Evolutionary conservation across 208 protist species (phyloP), one percentile per base, ranked within the genome.

Genomic region (Leishmania tropica): DNA sequence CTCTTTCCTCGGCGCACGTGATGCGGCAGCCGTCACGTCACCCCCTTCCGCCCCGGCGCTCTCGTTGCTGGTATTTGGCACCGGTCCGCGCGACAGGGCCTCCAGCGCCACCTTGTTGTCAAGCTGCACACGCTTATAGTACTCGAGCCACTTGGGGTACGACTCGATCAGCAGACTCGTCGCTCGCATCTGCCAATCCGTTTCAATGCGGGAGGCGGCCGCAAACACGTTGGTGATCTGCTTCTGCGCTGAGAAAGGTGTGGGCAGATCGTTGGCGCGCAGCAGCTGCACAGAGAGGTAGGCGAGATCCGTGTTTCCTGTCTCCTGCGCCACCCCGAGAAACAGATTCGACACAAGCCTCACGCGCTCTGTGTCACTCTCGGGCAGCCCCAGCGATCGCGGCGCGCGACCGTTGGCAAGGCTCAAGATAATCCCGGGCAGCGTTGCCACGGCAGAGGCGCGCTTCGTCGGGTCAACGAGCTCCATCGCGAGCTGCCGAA

Each of bases 191-290:
- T 91, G 88, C 93, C 94, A 97, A 70, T 97, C 94, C 17, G 87
- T 97, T 73, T 94, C 75, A 54, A 96, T 92, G 10, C 94, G 89
- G n/a, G 91, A 89, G 19, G 90, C 83, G 7, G 90, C 86, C 10
- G 94, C 84, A 77, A 97, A 97, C 28, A 96, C 94, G 79, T 94
- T 97, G 10, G 94, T 96, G 31, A 97, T 81, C 79, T 94, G 88
- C 80, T 97, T 97, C 85, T 97, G 94, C 8, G 91, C 89, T 7
- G 85, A 77, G 76, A 95, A 96, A 17, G 94, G 92, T 2, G 92
- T 88, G 17, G 86, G 62, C 73, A 97, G 91, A 75, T 92, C 82
- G 81, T 97, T 95, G 11, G 92, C 92, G 64, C 94, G 94, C 48
- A 97, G 87, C 45, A 97, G 90, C 86, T 97, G 94, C 65, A 96